Evolutionary conservation across 192 early-diverging fungal species (phyloP), one percentile per base, ranked within the genome.

Genomic region (Umbelopsis isabellina): DNA sequence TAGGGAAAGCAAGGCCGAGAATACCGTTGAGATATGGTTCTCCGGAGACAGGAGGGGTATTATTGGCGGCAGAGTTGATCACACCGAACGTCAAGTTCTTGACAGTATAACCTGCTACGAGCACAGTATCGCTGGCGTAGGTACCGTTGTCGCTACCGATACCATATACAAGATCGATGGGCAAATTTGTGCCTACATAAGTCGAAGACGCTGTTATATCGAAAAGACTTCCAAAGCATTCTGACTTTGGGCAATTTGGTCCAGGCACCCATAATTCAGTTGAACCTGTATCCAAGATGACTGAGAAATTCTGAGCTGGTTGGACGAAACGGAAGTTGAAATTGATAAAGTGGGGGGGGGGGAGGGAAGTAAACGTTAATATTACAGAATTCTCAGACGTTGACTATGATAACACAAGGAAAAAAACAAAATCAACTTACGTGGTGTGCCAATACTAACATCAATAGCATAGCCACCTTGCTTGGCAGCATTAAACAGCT

Each of bases 261-360:
- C 69, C 66, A 18, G 80, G 76, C 11, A 81, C 73, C 78, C 78
- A 79, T 4, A 79, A 45, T 50, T 78, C 76, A 49, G 76, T 72
- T 58, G 55, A 61, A 33, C 55, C 55, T 0, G 55, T 61, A 35
- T 61, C 55, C 27, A 61, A 11, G 13, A 61, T 27, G 30, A 61
- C 55, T n/a, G 55, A 35, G 16, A 61, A 61, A 16, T 61, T 61
- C 18, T 61, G 55, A 4, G 23, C 75, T 77, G 27, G 4, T 12
- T 49, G 15, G 46, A 45, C 44, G 47, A n/a, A 18, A 66, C 8
- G 20, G 30, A 35, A 46, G 22, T 67, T 41, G 37, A 20, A 27
- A 65, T 49, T 20, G n/a, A 15, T 30, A 20, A 47, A 46, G 16
- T 35, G 30, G 49, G 44, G 9, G 27, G 25, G 35, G 22, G n/a